Conservation (phyloP, 75 land plant species). For the Pinus taeda region DNA sequence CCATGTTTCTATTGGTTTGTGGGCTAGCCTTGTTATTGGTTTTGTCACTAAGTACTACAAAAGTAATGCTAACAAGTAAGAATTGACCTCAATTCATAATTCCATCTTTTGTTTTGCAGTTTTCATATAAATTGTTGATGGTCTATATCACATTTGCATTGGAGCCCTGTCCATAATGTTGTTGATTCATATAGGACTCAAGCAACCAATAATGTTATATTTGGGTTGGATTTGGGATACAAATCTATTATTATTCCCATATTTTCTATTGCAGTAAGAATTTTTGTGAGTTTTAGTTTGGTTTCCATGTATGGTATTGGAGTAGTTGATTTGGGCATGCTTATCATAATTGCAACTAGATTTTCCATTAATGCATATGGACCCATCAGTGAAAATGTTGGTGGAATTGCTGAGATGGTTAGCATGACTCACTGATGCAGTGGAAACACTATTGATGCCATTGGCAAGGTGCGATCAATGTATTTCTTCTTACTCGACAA, state of each 20-base stretch:
- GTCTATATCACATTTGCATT: neutral
- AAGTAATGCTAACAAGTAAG: conserved; percentile 61
- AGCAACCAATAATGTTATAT: conserved; percentile 79
- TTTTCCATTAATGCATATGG: conserved; percentile 42
- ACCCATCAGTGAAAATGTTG: conserved; percentile 83
- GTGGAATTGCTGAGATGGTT: conserved; percentile 97
- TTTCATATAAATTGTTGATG: neutral
- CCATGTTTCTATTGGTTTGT: conserved; percentile 58
- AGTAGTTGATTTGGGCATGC: conserved; percentile 27
- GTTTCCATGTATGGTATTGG: conserved; percentile 34
- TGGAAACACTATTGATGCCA: conserved; percentile 93
- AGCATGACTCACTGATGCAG: conserved; percentile 91
- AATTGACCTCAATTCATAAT: neutral
- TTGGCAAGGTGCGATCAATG: conserved; percentile 65
- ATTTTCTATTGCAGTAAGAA: conserved; percentile 62
- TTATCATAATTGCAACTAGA: conserved; percentile 31
- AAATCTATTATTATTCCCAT: conserved; percentile 77
- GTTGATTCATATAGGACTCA: conserved; percentile 79
- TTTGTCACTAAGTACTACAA: conserved; percentile 72
- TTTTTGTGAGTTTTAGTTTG: conserved; percentile 65
- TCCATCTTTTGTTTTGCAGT: neutral
- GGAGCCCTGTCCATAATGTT: conserved; percentile 78
- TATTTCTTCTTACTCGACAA: neutral
- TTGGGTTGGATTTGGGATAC: conserved; percentile 79
- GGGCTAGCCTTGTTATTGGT: conserved; percentile 77